Conservation (phyloP, 2,329 filamentous ascomycete genomes). For the Penicillium sclerotiorum region DNA sequence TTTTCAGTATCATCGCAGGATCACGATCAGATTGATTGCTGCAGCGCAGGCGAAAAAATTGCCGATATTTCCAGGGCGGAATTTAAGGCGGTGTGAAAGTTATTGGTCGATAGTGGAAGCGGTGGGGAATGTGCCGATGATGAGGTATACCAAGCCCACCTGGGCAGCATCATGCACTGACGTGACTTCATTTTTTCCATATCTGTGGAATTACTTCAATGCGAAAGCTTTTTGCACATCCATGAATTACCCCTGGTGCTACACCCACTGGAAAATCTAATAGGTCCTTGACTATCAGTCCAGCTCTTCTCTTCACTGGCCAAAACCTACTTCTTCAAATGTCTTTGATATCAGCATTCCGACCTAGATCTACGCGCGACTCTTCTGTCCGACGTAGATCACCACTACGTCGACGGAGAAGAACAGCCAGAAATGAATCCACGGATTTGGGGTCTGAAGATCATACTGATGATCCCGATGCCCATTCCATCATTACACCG, state of each 20-base stretch:
- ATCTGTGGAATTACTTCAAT: no score
- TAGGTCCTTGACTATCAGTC: no score
- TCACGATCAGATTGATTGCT: neutral
- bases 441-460: slow-evolving; percentile 15
- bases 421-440: slow-evolving; percentile 9
- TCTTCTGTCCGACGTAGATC: slow-evolving; percentile 30
- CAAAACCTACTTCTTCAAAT: no score
- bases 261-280: no score
- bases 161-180: no score
- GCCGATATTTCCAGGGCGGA: slow-evolving; percentile 7
- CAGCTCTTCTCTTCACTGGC: no score
- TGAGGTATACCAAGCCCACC: neutral
- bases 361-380: slow-evolving; percentile 33
- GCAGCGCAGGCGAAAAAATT: slow-evolving; percentile 6
- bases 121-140: neutral
- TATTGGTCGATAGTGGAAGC: neutral
- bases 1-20: no score
- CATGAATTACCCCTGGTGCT: no score
- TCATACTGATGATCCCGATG: slow-evolving; percentile 28
- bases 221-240: no score
- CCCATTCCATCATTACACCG: slow-evolving; percentile 40
- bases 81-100: slow-evolving; percentile 1
- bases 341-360: slow-evolving; percentile 39
- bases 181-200: no score
- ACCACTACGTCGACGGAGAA: slow-evolving; percentile 22